phyloP scores from a whole-genome alignment of 1,284 basidiomycete genomes.

The Porogramme epimiltina region DNA sequence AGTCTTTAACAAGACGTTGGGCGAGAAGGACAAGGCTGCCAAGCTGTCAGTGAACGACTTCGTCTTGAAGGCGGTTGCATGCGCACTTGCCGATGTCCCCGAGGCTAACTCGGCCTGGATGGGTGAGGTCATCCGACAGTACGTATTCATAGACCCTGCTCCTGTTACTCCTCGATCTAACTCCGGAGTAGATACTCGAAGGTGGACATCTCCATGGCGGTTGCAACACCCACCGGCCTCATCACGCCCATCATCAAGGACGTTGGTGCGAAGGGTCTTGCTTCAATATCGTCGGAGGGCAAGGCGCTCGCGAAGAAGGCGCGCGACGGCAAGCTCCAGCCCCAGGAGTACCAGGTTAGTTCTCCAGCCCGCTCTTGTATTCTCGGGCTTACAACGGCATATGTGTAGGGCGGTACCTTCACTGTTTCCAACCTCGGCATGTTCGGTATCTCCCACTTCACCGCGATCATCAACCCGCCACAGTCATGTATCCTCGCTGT shows the following conservation, averaged over 20 bases:
- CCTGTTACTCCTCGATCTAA: not conserved
- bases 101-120: constrained; percentile 99
- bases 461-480: constrained; percentile 99
- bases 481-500: constrained; percentile 98
- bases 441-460: constrained; percentile 95
- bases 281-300: constrained; percentile 89
- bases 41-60: constrained; percentile 99
- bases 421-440: constrained; percentile 99
- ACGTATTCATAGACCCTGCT: constrained; percentile 8
- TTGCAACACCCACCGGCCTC: constrained; percentile 93
- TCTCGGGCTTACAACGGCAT: not conserved
- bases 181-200: constrained; percentile 78
- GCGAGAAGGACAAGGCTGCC: constrained; percentile 81
- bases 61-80: constrained; percentile 92
- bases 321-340: constrained; percentile 94
- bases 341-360: constrained; percentile 91
- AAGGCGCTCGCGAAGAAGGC: constrained; percentile 95
- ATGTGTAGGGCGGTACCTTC: constrained; percentile 87
- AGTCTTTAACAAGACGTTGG: constrained; percentile 91
- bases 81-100: constrained; percentile 93
- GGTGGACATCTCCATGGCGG: constrained; percentile 96
- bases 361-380: no score
- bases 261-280: constrained; percentile 89
- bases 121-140: constrained; percentile 95
- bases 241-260: constrained; percentile 99